Evolutionary conservation across 345 rosid species (phyloP).

Genomic region (Excoecaria agallocha): DNA sequence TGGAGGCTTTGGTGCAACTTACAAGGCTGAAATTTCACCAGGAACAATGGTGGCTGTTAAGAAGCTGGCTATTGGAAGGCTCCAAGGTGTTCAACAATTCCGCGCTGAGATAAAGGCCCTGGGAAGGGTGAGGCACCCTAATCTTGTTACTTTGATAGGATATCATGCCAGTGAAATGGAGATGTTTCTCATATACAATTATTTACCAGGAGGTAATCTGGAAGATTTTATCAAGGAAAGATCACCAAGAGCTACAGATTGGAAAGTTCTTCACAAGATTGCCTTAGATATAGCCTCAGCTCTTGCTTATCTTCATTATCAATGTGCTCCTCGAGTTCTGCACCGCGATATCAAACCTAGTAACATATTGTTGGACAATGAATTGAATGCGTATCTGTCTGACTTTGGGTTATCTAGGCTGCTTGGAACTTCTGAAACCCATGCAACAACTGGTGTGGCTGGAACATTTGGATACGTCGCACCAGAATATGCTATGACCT

Average conservation of each 20-base stretch:
- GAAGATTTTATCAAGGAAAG: constrained; percentile 36
- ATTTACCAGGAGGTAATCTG: constrained; percentile 38
- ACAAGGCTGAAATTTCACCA: constrained; percentile 37
- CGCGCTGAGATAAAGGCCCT: constrained; percentile 37
- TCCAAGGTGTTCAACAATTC: constrained; percentile 37
- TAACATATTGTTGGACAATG: constrained; percentile 35
- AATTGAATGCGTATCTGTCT: constrained; percentile 35
- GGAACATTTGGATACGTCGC: constrained; percentile 40
- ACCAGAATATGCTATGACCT: constrained; percentile 37
- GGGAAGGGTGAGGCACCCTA: constrained; percentile 32
- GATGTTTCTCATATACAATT: constrained; percentile 41
- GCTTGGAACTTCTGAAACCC: constrained; percentile 37
- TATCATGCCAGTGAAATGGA: constrained; percentile 37
- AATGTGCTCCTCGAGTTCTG: constrained; percentile 33
- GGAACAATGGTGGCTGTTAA: constrained; percentile 31
- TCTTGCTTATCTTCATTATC: constrained; percentile 34
- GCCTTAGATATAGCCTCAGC: constrained; percentile 36
- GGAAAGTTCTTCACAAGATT: constrained; percentile 41
- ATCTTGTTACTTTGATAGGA: constrained; percentile 41
- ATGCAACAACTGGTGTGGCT: constrained; percentile 36
- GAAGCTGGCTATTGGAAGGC: constrained; percentile 34
- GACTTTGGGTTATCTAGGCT: constrained; percentile 42
- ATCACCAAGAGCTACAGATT: constrained; percentile 18
- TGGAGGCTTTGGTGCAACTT: constrained; percentile 45
- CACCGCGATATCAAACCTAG: constrained; percentile 44